phyloP scores from a whole-genome alignment of 495 filamentous ascomycete species.

The Haplographium delicatum region DNA sequence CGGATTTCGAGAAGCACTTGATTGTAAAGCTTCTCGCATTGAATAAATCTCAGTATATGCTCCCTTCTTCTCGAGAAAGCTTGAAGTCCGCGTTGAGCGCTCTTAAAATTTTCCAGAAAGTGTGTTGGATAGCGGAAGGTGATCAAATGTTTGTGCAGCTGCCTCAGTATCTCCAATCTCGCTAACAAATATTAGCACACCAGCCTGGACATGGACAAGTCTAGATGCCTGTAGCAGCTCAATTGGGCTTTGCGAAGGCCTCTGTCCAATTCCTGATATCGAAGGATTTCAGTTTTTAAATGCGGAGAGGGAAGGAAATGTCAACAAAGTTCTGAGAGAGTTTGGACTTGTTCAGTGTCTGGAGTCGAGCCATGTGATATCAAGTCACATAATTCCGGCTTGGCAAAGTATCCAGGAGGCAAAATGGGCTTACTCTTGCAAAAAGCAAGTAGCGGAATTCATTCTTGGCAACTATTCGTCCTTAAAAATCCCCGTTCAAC shows the following conservation, averaged over 20 bases:
- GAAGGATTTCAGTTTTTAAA: conserved; percentile 14
- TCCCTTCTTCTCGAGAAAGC: neutral
- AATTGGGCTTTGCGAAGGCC: conserved; percentile 3
- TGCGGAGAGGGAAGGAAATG: neutral
- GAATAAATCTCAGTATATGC: neutral
- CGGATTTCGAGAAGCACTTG: conserved; percentile 5
- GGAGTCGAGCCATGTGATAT: neutral
- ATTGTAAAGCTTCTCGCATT: conserved; percentile 4
- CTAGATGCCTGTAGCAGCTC: conserved; percentile 1
- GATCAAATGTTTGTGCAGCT: conserved; percentile 8
- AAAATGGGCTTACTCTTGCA: conserved; percentile 8
- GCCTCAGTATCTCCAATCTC: neutral
- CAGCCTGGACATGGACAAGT: conserved; percentile 9
- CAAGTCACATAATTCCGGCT: conserved; percentile 13
- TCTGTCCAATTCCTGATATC: conserved; percentile 10
- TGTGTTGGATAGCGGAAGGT: conserved; percentile 7
- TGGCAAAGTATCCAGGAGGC: conserved; percentile 4
- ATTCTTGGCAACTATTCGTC: conserved; percentile 17
- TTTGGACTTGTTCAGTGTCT: conserved; percentile 7
- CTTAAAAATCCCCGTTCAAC: conserved; percentile 6
- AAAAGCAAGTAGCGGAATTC: conserved; percentile 19
- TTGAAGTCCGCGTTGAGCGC: neutral
- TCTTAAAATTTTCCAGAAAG: conserved; percentile 15
- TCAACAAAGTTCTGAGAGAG: neutral
- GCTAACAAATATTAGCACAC: conserved; percentile 8